Base-by-base conservation (phyloP, 257 asterid genomes). In the Salvia miltiorrhiza region DNA sequence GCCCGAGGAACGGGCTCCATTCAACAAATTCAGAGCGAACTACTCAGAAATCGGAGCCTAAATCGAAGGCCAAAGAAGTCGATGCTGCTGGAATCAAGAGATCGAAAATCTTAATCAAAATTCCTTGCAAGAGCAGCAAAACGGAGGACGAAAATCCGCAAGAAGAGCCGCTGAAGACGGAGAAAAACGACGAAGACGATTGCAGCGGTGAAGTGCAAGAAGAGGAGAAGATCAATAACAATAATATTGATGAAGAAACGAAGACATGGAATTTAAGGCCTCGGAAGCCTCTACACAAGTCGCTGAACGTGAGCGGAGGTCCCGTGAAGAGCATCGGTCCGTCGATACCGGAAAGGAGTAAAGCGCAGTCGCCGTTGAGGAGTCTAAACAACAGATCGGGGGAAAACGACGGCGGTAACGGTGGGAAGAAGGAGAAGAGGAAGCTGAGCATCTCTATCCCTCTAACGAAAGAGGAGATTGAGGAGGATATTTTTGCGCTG, bases 251-350 rank as follows among this genome's bases (percentile, higher is more conserved):
- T 26, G 88, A 83, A 59, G 88, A 83, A 73, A 65, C 72, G 43
- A 85, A 82, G 77, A 78, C 75, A 28, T 85, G 90, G 87, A 85
- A 82, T 76, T 74, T 85, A 82, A 80, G 90, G 73, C 90, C 90
- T 7, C 81, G 90, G 61, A 85, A 74, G 72, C 80, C 81, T 24
- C 33, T 73, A 17, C 76, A 72, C 63, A 81, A 70, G 67, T 65
- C 79, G 33, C 71, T 71, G 73, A 77, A 77, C 50, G 73, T 63
- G 70, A 79, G 64, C 49, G 82, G 89, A 63, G 82, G 65, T 37
- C 13, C 63, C 12, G 54, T 40, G 70, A 77, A 63, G 50, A 63
- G 24, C 32, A 80, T 26, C 19, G 58, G 72, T 48, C 10, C 26
- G 63, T 23, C 62, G 52, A 20, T 56, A 58, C 66, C 72, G 11